Conservation (phyloP, 805 yeast genomes). For the Pichia paraexigua region DNA sequence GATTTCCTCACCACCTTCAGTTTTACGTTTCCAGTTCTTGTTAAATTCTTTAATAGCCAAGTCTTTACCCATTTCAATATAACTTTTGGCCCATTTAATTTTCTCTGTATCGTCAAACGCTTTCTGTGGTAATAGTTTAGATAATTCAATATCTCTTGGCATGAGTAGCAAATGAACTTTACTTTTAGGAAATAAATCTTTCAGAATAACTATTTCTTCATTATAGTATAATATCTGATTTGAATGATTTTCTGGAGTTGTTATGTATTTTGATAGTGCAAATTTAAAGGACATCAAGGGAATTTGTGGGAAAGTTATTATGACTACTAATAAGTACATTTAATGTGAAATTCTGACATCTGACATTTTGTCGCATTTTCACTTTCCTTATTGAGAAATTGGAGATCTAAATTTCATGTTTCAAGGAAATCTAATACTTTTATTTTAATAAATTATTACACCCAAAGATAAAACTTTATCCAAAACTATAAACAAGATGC, state of each 20-base stretch:
- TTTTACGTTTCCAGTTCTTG: slow-evolving; percentile 10
- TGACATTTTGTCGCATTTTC: too few relatives aligned
- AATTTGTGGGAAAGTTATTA: too few relatives aligned
- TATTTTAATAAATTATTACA: not conserved
- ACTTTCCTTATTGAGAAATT: too few relatives aligned
- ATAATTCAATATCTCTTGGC: slow-evolving; percentile 39
- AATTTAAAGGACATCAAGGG: slow-evolving; percentile 38
- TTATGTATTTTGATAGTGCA: slow-evolving; percentile 43
- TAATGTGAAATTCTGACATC: too few relatives aligned
- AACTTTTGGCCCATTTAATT: slow-evolving; percentile 23
- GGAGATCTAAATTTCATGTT: not conserved
- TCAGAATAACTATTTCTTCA: slow-evolving; percentile 44
- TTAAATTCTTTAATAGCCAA: slow-evolving; percentile 13
- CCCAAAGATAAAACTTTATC: not conserved
- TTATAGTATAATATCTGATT: slow-evolving; percentile 40
- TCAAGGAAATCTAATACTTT: not conserved
- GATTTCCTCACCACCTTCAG: slow-evolving; percentile 16
- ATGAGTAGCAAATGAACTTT: slow-evolving; percentile 51
- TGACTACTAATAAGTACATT: too few relatives aligned
- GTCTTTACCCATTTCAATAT: slow-evolving; percentile 32
- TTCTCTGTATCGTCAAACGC: slow-evolving; percentile 35
- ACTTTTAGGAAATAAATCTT: slow-evolving; percentile 60
- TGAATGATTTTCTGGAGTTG: slow-evolving; percentile 33
- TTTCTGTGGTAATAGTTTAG: slow-evolving; percentile 43
- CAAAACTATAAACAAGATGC: not conserved